Evolutionary conservation across 495 filamentous ascomycete genomes (phyloP).

Genomic region (Aspergillus wentii): DNA sequence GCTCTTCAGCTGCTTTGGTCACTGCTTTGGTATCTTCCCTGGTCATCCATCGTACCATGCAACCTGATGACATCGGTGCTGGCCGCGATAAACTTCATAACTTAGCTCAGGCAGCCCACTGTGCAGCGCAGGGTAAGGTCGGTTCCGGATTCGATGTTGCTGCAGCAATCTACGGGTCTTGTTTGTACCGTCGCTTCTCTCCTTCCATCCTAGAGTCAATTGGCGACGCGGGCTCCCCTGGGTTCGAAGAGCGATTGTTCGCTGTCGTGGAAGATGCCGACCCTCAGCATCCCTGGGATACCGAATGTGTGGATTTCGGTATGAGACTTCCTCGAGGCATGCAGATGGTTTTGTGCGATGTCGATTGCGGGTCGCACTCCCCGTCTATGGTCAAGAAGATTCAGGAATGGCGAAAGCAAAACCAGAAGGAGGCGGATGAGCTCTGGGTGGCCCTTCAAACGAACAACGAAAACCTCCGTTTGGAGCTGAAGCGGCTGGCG

Average conservation of each 20-base stretch:
- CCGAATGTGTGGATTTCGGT: conserved; percentile 58
- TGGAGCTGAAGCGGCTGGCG: conserved; percentile 47
- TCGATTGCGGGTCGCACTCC: conserved; percentile 89
- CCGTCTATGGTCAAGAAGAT: conserved; percentile 94
- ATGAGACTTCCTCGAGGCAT: conserved; percentile 62
- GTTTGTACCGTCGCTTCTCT: conserved; percentile 86
- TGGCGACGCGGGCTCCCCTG: conserved; percentile 55
- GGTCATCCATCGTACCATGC: conserved; percentile 72
- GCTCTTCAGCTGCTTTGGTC: conserved; percentile 90
- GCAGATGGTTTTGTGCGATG: conserved; percentile 86
- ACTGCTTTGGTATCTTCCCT: conserved; percentile 83
- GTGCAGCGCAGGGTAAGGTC: conserved; percentile 93
- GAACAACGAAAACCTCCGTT: conserved; percentile 66
- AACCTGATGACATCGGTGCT: conserved; percentile 50
- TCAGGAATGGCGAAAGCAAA: conserved; percentile 70
- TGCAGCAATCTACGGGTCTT: conserved; percentile 84
- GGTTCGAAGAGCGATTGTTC: conserved; percentile 63
- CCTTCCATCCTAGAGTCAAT: conserved; percentile 64
- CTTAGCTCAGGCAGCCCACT: conserved; percentile 88
- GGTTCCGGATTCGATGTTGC: conserved; percentile 98
- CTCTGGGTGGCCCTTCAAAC: conserved; percentile 71
- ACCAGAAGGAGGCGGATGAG: conserved; percentile 57
- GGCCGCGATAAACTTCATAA: conserved; percentile 68
- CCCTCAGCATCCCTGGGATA: conserved; percentile 63
- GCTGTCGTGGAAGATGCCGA: conserved; percentile 57